phyloP scores from a whole-genome alignment of 169 alveolate species.

The Plasmodium relictum region DNA sequence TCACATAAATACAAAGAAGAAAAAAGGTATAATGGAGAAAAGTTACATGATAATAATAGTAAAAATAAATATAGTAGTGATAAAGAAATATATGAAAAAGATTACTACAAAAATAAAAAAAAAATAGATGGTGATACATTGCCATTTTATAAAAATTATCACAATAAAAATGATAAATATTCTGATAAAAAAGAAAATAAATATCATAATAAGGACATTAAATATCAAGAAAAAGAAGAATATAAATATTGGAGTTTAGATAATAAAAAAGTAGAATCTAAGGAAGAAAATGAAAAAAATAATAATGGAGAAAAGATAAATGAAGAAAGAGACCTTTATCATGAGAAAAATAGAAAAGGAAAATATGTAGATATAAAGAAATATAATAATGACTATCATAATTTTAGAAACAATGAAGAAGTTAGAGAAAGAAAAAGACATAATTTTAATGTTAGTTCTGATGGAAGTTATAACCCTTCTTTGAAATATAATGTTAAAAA shows the following conservation, averaged over 20 bases:
- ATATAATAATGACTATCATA: slow-evolving; percentile 28
- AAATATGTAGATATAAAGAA: slow-evolving; percentile 22
- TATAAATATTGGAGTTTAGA: slow-evolving; percentile 6
- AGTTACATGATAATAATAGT: too few relatives aligned
- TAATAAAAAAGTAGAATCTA: not conserved
- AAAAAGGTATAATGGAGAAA: too few relatives aligned
- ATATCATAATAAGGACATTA: not conserved
- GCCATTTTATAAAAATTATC: too few relatives aligned
- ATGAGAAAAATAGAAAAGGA: slow-evolving; percentile 6
- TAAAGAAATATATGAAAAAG: too few relatives aligned
- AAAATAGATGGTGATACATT: too few relatives aligned
- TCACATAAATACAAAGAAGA: too few relatives aligned
- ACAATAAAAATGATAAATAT: not conserved
- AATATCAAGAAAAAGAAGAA: slow-evolving; percentile 3
- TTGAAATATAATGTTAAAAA: slow-evolving; percentile 30
- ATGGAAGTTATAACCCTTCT: slow-evolving; percentile 24
- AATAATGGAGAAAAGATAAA: slow-evolving; percentile 14
- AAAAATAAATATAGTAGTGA: too few relatives aligned
- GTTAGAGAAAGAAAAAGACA: slow-evolving; percentile 33
- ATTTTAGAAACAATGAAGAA: slow-evolving; percentile 10
- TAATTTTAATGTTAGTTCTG: slow-evolving; percentile 26
- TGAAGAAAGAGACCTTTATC: slow-evolving; percentile 18
- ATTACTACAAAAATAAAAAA: too few relatives aligned
- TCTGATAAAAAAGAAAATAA: not conserved
- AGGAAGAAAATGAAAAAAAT: slow-evolving; percentile 17